A percentile compares a stretch with the other conserved stretches of the same genome.
phyloP scores from a whole-genome alignment of 768 basidiomycete genomes.

The Peribolospora kevripleyi region DNA sequence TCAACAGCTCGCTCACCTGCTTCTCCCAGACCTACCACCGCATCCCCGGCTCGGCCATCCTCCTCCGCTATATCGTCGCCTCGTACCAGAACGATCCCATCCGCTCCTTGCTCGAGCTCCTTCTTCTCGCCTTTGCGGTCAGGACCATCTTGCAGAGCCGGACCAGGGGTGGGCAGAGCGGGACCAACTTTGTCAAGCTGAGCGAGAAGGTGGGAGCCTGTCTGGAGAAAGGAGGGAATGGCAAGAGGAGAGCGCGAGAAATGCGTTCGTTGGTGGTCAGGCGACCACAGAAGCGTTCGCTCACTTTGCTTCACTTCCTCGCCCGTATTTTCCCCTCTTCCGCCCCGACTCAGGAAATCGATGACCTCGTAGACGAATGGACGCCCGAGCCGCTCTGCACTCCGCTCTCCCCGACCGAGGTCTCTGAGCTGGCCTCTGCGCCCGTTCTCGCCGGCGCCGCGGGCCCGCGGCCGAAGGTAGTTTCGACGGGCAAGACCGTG shows the following conservation, averaged over 20 bases:
- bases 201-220: slow-evolving; percentile 45
- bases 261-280: background rate
- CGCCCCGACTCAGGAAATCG: slow-evolving; percentile 46
- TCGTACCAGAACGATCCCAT: slow-evolving; percentile 93
- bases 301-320: background rate
- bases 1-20: slow-evolving; percentile 2
- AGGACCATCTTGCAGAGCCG: slow-evolving; percentile 72
- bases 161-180: slow-evolving; percentile 58
- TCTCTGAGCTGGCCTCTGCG: slow-evolving; percentile 36
- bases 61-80: slow-evolving; percentile 59
- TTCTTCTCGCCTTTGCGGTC: slow-evolving; percentile 66
- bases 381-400: slow-evolving; percentile 66
- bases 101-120: slow-evolving; percentile 65
- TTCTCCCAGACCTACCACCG: slow-evolving; percentile 6
- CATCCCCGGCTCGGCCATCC: slow-evolving; percentile 22
- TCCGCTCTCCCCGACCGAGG: slow-evolving; percentile 56
- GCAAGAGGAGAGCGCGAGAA: background rate
- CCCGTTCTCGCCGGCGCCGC: slow-evolving; percentile 52
- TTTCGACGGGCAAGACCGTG: slow-evolving; percentile 38
- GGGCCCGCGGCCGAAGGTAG: slow-evolving; percentile 58
- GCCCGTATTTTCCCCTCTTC: background rate
- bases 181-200: slow-evolving; percentile 75
- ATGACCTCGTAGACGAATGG: slow-evolving; percentile 94
- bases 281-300: too few species aligned
- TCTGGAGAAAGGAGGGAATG: too few species aligned